Conservation (phyloP, 805 yeast genomes). For the Yarrowia alimentaria region DNA sequence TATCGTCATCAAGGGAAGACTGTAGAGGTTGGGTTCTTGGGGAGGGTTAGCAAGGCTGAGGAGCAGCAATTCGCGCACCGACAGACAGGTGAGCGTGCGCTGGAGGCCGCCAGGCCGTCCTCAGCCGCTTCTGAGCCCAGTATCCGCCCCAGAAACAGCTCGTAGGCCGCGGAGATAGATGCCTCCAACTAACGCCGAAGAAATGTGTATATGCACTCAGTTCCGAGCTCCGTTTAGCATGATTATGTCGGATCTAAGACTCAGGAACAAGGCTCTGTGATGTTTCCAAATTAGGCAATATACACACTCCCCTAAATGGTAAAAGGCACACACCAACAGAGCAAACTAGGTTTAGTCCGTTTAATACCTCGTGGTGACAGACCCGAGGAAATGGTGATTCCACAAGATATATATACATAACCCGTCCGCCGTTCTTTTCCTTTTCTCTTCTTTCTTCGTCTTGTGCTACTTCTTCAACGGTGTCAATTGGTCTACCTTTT, state of each 20-base stretch:
- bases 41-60: too few relatives aligned
- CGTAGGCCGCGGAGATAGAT: too few relatives aligned
- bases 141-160: too few relatives aligned
- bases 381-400: conserved; percentile 10
- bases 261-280: conserved; percentile 26
- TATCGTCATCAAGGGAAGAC: conserved; percentile 18
- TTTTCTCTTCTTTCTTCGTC: conserved; percentile 27
- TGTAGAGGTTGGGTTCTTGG: conserved; percentile 6
- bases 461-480: conserved; percentile 23
- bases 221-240: conserved; percentile 26
- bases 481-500: conserved; percentile 18
- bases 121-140: too few relatives aligned
- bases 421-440: conserved; percentile 22
- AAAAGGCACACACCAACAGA: conserved; percentile 16
- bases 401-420: conserved; percentile 10
- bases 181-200: conserved; percentile 16
- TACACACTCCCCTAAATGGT: conserved; percentile 16
- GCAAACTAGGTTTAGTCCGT: conserved; percentile 15
- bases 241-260: conserved; percentile 27
- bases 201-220: conserved; percentile 14
- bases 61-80: too few relatives aligned
- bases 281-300: conserved; percentile 24
- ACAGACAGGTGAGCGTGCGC: too few relatives aligned
- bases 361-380: conserved; percentile 22
- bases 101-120: too few relatives aligned